phyloP scores from a whole-genome alignment of 495 filamentous ascomycete genomes.

The Pyrenula aspistea region DNA sequence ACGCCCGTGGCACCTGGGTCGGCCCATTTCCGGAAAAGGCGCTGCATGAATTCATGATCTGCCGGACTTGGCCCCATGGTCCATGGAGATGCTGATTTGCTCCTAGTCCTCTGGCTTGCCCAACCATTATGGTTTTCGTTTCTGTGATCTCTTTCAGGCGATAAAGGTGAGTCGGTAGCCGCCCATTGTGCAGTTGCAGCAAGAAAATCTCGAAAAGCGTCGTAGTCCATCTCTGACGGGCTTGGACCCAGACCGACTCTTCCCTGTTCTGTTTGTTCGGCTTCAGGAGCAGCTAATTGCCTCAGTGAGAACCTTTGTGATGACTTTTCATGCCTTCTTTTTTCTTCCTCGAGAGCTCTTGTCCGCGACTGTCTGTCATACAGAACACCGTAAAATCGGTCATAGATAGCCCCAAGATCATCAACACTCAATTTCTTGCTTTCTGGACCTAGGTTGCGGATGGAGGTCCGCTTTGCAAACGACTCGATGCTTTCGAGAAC shows the following conservation, averaged over 20 bases:
- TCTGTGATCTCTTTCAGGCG: slow-evolving; percentile 41
- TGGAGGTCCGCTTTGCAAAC: slow-evolving; percentile 92
- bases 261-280: slow-evolving; percentile 47
- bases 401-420: slow-evolving; percentile 80
- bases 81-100: slow-evolving; percentile 52
- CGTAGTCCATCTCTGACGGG: slow-evolving; percentile 86
- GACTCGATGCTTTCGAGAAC: slow-evolving; percentile 91
- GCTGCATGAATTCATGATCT: slow-evolving; percentile 88
- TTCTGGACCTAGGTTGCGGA: slow-evolving; percentile 89
- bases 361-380: slow-evolving; percentile 84
- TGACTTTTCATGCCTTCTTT: slow-evolving; percentile 41
- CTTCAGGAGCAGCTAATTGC: slow-evolving; percentile 30
- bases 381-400: slow-evolving; percentile 79
- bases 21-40: slow-evolving; percentile 84
- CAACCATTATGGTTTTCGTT: slow-evolving; percentile 23
- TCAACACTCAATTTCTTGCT: slow-evolving; percentile 78
- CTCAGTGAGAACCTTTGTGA: slow-evolving; percentile 37
- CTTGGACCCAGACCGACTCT: slow-evolving; percentile 84
- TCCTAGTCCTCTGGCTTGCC: slow-evolving; percentile 28
- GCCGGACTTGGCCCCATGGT: slow-evolving; percentile 71
- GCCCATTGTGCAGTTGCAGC: slow-evolving; percentile 86
- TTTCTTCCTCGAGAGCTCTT: slow-evolving; percentile 60
- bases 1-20: slow-evolving; percentile 59
- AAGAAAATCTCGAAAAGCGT: slow-evolving; percentile 87
- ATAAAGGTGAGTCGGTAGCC: slow-evolving; percentile 61